Evolutionary conservation across 192 early-diverging fungal genomes (phyloP), one percentile per base, ranked within the genome.

Genomic region (Linderina pennispora): DNA sequence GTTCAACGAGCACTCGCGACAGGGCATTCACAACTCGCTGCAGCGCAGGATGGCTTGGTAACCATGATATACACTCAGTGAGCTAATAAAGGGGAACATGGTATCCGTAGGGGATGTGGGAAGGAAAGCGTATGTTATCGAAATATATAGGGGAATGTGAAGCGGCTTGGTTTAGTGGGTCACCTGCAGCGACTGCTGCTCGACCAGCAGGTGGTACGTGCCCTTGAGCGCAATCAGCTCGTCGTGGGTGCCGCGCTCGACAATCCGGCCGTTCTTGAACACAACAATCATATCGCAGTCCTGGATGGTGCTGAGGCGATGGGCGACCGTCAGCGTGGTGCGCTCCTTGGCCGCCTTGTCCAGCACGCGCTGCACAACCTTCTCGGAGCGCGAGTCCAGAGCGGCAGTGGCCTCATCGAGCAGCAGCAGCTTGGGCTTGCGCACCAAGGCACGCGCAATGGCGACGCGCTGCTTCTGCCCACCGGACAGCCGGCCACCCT

Each of bases 381-480:
- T 81, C 48, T 88, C 86, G 34, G 76, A 76, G 45, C 82, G 79
- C 23, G 76, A 76, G 52, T 88, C 86, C 34, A 88, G 48, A 17
- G 86, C 84, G 15, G 80, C 80, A 2, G 86, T 88, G 23, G 86
- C 86, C 45, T 88, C 93, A 46, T 97, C 93, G 19, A 97, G 69
- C 17, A 95, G 58, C 37, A 95, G 56, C 8, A 96, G 55, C 56
- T 83, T 82, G 26, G 92, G 91, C 42, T 89, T 82, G 40, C 89
- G 83, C 40, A 95, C 84, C 24, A 95, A 61, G 0, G 92, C 90
- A 25, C 92, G 80, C 0, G 90, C 90, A 79, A 89, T 89, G 4
- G 88, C 90, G 45, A 97, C 79, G 19, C 93, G 80, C 78, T 95
- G 92, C 62, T 95, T 95, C 62, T 95, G 92, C 25, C 91, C 91